A percentile compares a stretch with the other conserved stretches of the same genome.
phyloP scores from a whole-genome alignment of 2,329 filamentous ascomycete genomes.

The Beauveria sp. region DNA sequence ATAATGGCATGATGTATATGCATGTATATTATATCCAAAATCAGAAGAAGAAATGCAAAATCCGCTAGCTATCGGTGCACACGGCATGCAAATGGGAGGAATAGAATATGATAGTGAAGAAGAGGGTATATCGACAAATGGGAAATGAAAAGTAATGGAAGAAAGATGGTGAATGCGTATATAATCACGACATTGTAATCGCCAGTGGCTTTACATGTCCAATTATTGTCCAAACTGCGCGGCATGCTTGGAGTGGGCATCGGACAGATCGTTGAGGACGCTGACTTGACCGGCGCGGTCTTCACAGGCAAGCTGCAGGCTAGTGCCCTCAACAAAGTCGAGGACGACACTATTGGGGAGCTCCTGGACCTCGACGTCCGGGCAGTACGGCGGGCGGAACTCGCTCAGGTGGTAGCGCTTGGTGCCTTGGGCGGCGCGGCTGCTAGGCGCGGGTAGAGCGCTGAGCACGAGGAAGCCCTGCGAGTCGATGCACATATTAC shows the following conservation, averaged over 20 bases:
- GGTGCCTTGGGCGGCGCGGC: constrained; percentile 36
- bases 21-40: not conserved
- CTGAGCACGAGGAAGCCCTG: constrained; percentile 78
- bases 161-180: not conserved
- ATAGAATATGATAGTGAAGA: not conserved
- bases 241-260: constrained; percentile 28
- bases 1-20: not conserved
- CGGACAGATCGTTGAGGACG: constrained; percentile 37
- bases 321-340: constrained; percentile 53
- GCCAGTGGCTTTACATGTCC: not conserved
- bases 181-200: not conserved
- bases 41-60: not conserved
- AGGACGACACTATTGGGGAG: constrained; percentile 74
- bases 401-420: constrained; percentile 83
- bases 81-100: not conserved
- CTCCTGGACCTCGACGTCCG: constrained; percentile 88
- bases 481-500: constrained; percentile 78
- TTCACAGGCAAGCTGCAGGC: constrained; percentile 56
- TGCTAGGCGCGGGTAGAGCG: constrained; percentile 48
- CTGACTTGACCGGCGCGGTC: constrained; percentile 50
- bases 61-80: not conserved
- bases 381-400: constrained; percentile 70
- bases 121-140: constrained; percentile 11
- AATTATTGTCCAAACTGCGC: constrained; percentile 24
- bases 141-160: not conserved